Evolutionary conservation across 2,329 filamentous ascomycete species (phyloP), one percentile per base, ranked within the genome.

Genomic region (Phyllosticta citrichinensis): DNA sequence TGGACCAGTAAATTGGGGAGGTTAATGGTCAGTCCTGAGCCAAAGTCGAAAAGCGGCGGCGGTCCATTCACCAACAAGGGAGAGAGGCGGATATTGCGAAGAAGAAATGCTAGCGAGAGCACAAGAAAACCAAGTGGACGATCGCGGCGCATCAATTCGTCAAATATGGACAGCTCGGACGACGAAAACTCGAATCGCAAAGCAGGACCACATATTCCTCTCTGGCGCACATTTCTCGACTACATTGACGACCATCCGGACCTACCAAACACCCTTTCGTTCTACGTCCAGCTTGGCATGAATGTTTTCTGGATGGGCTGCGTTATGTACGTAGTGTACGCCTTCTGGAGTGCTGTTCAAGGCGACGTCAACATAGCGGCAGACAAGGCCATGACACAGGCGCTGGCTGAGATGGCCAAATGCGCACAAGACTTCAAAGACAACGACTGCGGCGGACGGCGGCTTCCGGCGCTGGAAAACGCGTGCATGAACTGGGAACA

Each of bases 401-500:
- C 94, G 22, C 75, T 92, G 63, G 82, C 84, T 11, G 85, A 91
- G 64, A 94, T 94, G 72, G 81, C 83, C 1, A 78, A 80, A 6
- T 99, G 94, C 71, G 81, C 83, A 2, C 82, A 83, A 50, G 81
- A 93, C 64, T 99, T 88, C 73, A 77, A 81, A 1, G 80, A 85
- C 55, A 99, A 99, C 69, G 79, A 81, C 47, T 99, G 94, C 72
- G 82, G 81, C 1, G 80, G 82, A 2, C 81, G 81, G 19, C 82
- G 87, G 14, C 75, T 88, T 3, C 93, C 92, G 0, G 90, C 88
- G 0, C 78, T 97, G 66, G 83, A 87, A 63, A 76, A 75, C 0
- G 77, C 87, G 3, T 99, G 94, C 72, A 82, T 85, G 35, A 83
- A 87, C 64, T 97, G 93, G 93, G 85, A 87, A 65, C 79, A 84